A percentile compares a stretch with the other conserved stretches of the same genome.
Evolutionary conservation across 805 yeast genomes (phyloP).

Genomic region (Monosporozyma solicola): DNA sequence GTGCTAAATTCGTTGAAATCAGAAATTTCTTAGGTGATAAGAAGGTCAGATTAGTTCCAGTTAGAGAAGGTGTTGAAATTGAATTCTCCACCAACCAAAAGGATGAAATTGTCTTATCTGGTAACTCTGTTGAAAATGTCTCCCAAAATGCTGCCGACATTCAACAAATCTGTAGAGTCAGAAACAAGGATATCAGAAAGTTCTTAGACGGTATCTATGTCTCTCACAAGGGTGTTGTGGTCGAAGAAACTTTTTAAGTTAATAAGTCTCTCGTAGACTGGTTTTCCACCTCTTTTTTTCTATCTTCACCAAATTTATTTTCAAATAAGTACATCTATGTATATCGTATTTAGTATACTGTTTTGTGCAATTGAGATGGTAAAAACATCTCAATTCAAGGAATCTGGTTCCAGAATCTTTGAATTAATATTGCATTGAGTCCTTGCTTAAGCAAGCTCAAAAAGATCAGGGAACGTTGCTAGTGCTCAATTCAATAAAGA

Average conservation of each 20-base stretch:
- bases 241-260: slow-evolving; percentile 42
- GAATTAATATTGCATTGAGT: neutral
- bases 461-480: slow-evolving; percentile 7
- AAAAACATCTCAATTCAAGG: neutral
- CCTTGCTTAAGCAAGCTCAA: neutral
- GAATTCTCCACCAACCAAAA: slow-evolving; percentile 76
- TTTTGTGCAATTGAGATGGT: neutral
- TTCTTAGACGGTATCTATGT: slow-evolving; percentile 99
- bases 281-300: neutral
- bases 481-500: slow-evolving; percentile 14
- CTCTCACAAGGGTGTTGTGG: slow-evolving; percentile 86
- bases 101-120: slow-evolving; percentile 88
- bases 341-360: neutral
- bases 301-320: neutral
- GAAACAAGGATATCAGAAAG: slow-evolving; percentile 99
- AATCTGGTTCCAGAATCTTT: neutral
- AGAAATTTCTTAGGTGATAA: slow-evolving; percentile 99
- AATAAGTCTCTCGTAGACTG: neutral
- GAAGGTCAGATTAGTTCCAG: slow-evolving; percentile 82
- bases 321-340: neutral
- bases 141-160: slow-evolving; percentile 98
- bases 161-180: slow-evolving; percentile 95
- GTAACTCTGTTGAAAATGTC: slow-evolving; percentile 62
- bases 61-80: slow-evolving; percentile 82
- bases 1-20: slow-evolving; percentile 74